phyloP scores from a whole-genome alignment of 2,329 filamentous ascomycete species.

The Pseudopyricularia javanii region DNA sequence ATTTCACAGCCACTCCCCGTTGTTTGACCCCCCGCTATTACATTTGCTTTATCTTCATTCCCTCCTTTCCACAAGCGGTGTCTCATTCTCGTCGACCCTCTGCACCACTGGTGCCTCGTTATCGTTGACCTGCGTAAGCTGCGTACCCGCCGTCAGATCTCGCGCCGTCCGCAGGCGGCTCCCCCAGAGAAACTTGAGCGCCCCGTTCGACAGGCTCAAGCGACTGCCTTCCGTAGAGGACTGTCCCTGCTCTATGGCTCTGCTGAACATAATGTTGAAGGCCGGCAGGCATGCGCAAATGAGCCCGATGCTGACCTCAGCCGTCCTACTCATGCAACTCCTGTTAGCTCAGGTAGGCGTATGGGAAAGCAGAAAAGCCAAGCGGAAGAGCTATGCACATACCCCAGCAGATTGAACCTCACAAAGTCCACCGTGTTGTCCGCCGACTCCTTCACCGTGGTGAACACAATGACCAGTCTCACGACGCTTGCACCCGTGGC shows the following conservation, averaged over 20 bases:
- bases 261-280: background rate
- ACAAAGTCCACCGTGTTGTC: constrained; percentile 1
- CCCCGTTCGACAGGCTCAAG: background rate
- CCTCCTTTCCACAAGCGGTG: too few species aligned
- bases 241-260: background rate
- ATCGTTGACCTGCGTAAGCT: background rate
- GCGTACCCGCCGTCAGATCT: background rate
- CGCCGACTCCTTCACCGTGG: background rate
- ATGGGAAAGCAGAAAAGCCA: background rate
- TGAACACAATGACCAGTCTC: background rate
- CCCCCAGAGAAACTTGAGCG: background rate
- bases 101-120: background rate
- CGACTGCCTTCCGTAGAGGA: background rate
- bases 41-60: too few species aligned
- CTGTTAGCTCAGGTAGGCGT: background rate
- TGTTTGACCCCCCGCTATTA: too few species aligned
- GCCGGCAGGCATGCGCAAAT: background rate
- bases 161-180: background rate
- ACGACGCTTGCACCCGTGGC: background rate
- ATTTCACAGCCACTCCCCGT: too few species aligned
- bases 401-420: constrained; percentile 1
- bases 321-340: background rate
- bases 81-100: background rate
- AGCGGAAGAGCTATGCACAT: background rate
- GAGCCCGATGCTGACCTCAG: background rate